Percentiles rank a stretch among this genome's conserved stretches.
Evolutionary conservation across 176 grass and related monocot genomes (phyloP).

Genomic region (Thinopyrum elongatum): DNA sequence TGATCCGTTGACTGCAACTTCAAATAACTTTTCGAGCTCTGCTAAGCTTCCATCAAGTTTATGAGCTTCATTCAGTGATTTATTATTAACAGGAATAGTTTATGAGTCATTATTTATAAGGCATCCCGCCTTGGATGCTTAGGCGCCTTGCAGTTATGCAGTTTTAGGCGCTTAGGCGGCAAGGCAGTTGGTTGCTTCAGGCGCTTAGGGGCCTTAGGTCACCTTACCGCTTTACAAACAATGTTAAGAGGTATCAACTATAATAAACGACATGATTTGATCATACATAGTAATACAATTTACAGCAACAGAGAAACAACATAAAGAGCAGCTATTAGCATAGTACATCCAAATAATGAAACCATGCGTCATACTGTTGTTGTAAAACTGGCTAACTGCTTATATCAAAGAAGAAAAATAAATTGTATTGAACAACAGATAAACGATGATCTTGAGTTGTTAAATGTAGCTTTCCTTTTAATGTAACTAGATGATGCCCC

Average conservation of each 20-base stretch:
- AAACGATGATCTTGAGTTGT: constrained; percentile 14
- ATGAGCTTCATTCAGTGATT: constrained; percentile 76
- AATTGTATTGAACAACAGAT: not conserved
- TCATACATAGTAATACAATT: constrained; percentile 19
- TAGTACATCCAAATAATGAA: not conserved
- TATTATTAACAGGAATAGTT: constrained; percentile 28
- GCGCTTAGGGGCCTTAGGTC: too few species aligned
- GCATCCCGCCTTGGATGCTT: too few species aligned
- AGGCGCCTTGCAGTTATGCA: too few species aligned
- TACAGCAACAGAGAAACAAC: not conserved
- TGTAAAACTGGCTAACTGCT: not conserved
- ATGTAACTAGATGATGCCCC: too few species aligned
- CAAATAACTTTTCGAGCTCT: constrained; percentile 95
- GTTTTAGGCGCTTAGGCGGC: too few species aligned
- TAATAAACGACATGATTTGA: not conserved
- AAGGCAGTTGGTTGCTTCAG: too few species aligned
- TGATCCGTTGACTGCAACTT: constrained; percentile 76
- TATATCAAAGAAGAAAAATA: constrained; percentile 11
- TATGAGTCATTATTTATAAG: not conserved
- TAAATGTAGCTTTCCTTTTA: not conserved
- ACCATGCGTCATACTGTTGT: not conserved
- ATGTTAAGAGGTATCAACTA: constrained; percentile 20
- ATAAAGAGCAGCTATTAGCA: not conserved
- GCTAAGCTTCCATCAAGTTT: constrained; percentile 90
- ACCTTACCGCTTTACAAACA: too few species aligned